Conservation (phyloP, 176 grass and related monocot species). For the Zoysia pacifica region DNA sequence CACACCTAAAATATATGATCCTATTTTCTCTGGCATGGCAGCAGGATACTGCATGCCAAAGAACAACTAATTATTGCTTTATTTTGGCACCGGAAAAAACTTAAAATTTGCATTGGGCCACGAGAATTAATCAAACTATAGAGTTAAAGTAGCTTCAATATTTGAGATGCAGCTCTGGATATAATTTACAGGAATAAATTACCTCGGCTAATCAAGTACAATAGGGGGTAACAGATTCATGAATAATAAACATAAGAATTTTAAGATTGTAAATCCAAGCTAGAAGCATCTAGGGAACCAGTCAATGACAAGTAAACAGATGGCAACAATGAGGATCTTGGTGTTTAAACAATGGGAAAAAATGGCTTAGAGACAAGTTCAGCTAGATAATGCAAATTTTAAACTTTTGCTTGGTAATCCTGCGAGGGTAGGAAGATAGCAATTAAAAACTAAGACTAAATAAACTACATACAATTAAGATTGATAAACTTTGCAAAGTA, state of each 20-base stretch:
- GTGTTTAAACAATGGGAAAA: not conserved
- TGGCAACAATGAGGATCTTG: not conserved
- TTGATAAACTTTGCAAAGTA: not conserved
- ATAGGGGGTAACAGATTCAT: not conserved
- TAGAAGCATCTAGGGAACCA: conserved; percentile 9
- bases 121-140: not conserved
- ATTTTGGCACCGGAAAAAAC: not conserved
- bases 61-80: not conserved
- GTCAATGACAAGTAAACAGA: not conserved
- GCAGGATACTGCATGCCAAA: conserved; percentile 6
- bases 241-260: not conserved
- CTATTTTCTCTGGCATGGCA: conserved; percentile 22
- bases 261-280: not conserved
- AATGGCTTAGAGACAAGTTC: not conserved
- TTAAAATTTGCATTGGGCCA: not conserved
- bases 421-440: not conserved
- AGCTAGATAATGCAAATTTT: not conserved
- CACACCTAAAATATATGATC: conserved; percentile 7
- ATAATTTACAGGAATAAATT: conserved; percentile 21
- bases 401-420: conserved; percentile 1
- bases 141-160: not conserved
- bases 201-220: conserved; percentile 8
- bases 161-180: not conserved
- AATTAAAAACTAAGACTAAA: not conserved
- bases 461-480: not conserved